Conservation (phyloP, 441 rosid genomes). For the Macaranga tanarius region DNA sequence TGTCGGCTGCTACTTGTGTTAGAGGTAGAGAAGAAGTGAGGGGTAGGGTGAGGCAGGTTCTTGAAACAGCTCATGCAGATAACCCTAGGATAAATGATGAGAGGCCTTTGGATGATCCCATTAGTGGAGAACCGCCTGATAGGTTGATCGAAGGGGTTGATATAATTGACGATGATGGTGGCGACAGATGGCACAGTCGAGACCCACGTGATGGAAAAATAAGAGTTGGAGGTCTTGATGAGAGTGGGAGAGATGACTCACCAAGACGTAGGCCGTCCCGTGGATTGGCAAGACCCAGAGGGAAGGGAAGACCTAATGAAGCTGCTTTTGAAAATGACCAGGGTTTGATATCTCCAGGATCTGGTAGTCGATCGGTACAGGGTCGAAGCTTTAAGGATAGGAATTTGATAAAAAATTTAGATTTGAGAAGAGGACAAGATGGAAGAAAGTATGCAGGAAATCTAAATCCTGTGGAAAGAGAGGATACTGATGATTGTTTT, state of each 20-base stretch:
- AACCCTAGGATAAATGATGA: conserved; percentile 40
- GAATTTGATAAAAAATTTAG: conserved; percentile 48
- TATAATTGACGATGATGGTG: conserved; percentile 48
- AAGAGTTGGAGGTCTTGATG: conserved; percentile 63
- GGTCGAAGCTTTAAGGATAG: conserved; percentile 53
- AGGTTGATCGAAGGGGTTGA: conserved; percentile 41
- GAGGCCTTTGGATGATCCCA: conserved; percentile 42
- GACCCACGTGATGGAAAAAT: conserved; percentile 51
- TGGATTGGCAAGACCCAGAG: conserved; percentile 63
- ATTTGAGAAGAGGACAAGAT: conserved; percentile 55
- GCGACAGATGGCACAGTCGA: conserved; percentile 46
- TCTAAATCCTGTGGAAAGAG: conserved; percentile 53
- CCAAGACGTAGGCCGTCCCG: conserved; percentile 62
- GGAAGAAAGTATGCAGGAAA: conserved; percentile 43
- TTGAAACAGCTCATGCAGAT: conserved; percentile 52
- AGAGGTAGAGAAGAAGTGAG: conserved; percentile 86
- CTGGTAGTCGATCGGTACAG: conserved; percentile 54
- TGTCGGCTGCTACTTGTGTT: conserved; percentile 36
- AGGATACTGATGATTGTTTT: conserved; percentile 72
- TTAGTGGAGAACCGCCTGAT: conserved; percentile 46
- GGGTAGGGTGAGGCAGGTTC: conserved; percentile 63
- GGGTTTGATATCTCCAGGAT: conserved; percentile 59
- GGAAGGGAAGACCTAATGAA: conserved; percentile 68
- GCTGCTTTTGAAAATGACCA: conserved; percentile 61
- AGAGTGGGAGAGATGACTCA: conserved; percentile 73